Base-by-base conservation (phyloP, 2,329 filamentous ascomycete species). In the Didymella pinodella region DNA sequence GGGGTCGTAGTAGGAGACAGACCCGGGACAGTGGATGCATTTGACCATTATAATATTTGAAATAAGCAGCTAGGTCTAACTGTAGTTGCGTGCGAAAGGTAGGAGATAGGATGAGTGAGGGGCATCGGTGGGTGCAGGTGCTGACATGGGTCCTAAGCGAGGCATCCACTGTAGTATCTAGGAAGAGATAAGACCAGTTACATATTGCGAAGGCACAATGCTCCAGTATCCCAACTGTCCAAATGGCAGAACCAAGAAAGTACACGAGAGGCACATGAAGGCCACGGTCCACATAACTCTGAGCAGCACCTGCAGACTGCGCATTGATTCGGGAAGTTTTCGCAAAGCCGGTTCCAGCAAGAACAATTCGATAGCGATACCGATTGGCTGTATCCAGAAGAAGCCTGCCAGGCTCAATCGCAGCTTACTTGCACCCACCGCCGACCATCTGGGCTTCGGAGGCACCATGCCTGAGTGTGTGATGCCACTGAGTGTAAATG, bases 381-480 rank as follows among this genome's bases (percentile, higher is more conserved):
- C 59, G 2, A 52, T 22, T 5, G 51, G 59, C 28, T 62, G 59
- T 12, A 62, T 8, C 55, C 55, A 62, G 16, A 62, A 62, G 29
- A 62, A 59, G 16, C 40, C 25, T 12, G 59, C 55, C 16, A 59
- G 26, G 14, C 32, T 28, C 41, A 56, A 31, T 3, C 59, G 46
- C 44, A 62, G 29, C 22, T 52, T 18, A 14, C 26, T 41, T 11
- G 48, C 20, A 18, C 32, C 20, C 14, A 55, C 32, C 11, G 36
- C 48, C 14, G 51, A 34, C 20, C 47, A 52, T 12, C 50, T 53
- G 18, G 51, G 55, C 26, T 52, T 53, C n/a, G 55, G 28, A 10
- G 51, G 55, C 38, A 62, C 59, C 55, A 62, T 28, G 3, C 55
- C 59, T 14, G 44, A 36, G 14, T 62, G 59, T 20, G 59, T 62